Percentiles rank a stretch among this genome's conserved stretches.
Conservation (phyloP, 305 asterid genomes). For the Solanum hybrid region DNA sequence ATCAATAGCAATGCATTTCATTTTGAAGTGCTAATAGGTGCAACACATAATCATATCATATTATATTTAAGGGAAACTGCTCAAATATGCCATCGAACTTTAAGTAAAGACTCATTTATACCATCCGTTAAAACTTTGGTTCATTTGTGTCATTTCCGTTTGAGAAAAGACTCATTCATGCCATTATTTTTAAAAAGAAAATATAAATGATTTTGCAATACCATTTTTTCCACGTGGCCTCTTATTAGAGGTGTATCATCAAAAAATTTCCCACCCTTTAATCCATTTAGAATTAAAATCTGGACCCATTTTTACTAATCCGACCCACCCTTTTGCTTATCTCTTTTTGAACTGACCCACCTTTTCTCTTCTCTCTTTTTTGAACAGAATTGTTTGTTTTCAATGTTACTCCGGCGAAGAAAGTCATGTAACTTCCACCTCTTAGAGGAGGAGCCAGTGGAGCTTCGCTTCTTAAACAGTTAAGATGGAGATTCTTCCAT, state of each 20-base stretch:
- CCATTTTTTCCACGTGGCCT: not conserved
- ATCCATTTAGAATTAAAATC: not conserved
- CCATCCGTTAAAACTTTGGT: not conserved
- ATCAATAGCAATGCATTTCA: slow-evolving; percentile 29
- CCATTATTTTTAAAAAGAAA: not conserved
- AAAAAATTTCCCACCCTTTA: not conserved
- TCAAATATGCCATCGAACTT: not conserved
- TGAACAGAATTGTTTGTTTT: too few relatives aligned
- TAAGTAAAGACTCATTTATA: not conserved
- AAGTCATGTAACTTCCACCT: not conserved
- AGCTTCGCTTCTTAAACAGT: too few relatives aligned
- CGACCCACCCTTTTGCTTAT: not conserved
- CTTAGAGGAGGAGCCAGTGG: too few relatives aligned
- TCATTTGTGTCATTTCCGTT: not conserved
- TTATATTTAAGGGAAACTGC: not conserved
- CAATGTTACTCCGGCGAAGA: not conserved
- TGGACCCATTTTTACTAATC: not conserved
- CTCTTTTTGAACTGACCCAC: not conserved
- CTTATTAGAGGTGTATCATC: not conserved
- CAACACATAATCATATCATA: too few relatives aligned
- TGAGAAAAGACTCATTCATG: not conserved
- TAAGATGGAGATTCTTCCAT: too few relatives aligned
- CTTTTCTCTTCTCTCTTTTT: not conserved
- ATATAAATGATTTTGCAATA: not conserved
- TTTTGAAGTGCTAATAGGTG: too few relatives aligned